These are phyloP conservation scores for Boletellus sp. DNA, from an alignment of 1,284 basidiomycete genomes.

Conservation along the genomic window DNA sequence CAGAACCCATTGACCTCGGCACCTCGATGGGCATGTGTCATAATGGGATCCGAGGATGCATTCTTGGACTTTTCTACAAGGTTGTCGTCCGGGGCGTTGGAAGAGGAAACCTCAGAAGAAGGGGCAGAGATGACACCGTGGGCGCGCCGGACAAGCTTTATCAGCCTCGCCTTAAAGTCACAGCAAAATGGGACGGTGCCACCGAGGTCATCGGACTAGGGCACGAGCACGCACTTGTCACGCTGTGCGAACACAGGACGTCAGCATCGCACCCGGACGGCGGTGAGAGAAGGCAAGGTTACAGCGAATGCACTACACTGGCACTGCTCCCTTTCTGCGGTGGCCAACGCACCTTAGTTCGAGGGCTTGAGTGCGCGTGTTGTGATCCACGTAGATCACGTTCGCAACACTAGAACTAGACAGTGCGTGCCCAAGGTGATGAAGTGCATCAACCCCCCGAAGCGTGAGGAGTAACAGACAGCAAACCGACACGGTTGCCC, in stretches of 20 bases:
- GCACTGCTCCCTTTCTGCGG: constrained; percentile 81
- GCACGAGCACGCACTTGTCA: constrained; percentile 67
- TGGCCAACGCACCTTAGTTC: constrained; percentile 66
- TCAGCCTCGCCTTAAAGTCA: constrained; percentile 74
- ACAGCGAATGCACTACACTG: constrained; percentile 83
- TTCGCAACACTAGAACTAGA: constrained; percentile 43
- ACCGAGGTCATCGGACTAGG: constrained; percentile 76
- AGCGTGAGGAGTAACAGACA: neutral
- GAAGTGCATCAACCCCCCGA: neutral
- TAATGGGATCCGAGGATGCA: constrained; percentile 15
- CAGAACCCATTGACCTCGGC: constrained; percentile 23
- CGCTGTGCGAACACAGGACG: constrained; percentile 42
- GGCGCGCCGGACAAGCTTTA: constrained; percentile 75
- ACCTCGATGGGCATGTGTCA: constrained; percentile 20
- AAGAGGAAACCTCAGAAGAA: constrained; percentile 47
- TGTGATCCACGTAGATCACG: constrained; percentile 61
- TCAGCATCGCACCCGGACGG: too few relatives aligned
- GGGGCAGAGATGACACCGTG: constrained; percentile 33
- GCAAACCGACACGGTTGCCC: constrained; percentile 48
- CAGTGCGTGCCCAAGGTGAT: neutral
- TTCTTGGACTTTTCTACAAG: constrained; percentile 43
- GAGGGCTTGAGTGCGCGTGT: constrained; percentile 70
- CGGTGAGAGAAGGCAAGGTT: constrained; percentile 11
- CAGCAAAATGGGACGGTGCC: constrained; percentile 63
- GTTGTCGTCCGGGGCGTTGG: constrained; percentile 46